Base-by-base conservation (phyloP, 306 rosid genomes). In the Acmispon strigosus region DNA sequence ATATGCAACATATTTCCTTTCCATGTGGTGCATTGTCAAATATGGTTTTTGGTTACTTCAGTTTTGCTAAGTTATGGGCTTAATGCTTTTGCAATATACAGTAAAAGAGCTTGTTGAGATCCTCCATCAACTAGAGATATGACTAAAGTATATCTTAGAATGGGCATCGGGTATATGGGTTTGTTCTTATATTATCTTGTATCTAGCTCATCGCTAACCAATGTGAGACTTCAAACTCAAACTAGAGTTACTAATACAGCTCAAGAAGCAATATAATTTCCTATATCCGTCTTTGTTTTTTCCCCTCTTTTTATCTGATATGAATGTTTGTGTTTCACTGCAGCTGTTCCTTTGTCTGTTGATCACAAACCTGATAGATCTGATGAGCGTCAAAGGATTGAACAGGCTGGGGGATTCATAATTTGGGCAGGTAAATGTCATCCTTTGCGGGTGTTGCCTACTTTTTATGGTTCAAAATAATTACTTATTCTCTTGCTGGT, bases 331-430 rank as follows among this genome's bases (percentile, higher is more conserved):
- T 57, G 17, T 76, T 54, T 61, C 59, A 16, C 47, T 84, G 84
- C 78, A 91, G 96, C 96, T 69, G 72, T 89, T 61, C 89, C 97
- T 42, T 82, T 91, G 75, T 89, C 97, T 22, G 67, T 74, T 55
- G 97, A 91, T 85, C 97, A 91, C 84, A 91, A 89, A 65, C 97
- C 97, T 77, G 91, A 91, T 80, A 87, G 96, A 82, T 80, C 90
- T 76, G 97, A 91, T 63, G 97, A 91, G 70, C 92, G 96, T 29
- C 56, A 73, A 66, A 84, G 97, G 81, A 91, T 91, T 79, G 97
- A 91, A 78, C 52, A 89, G 76, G 97, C 97, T 54, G 97, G 97
- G 50, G 97, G 97, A 51, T 91, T 89, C 75, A 71, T 91, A 65
- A 75, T 91, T 56, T 91, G 97, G 97, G 96, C 97, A 41, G 97